Conservation (phyloP, 2,329 filamentous ascomycete genomes). For the Ophiostoma piceae region DNA sequence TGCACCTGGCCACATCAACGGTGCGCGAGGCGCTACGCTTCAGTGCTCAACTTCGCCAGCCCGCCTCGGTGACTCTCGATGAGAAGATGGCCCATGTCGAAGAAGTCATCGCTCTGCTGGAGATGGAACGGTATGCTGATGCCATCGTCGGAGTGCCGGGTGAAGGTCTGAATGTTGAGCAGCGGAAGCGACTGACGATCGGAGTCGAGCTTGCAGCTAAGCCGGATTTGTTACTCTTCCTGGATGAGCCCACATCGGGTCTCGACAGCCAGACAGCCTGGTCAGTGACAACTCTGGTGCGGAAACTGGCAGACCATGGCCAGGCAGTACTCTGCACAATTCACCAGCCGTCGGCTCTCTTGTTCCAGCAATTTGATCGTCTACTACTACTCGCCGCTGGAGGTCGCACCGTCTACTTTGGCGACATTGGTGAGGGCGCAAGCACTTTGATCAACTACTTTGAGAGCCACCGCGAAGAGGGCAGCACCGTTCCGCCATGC, state of each 20-base stretch:
- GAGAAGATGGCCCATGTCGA: conserved; percentile 87
- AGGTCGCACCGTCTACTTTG: conserved; percentile 76
- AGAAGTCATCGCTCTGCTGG: conserved; percentile 82
- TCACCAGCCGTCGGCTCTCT: conserved; percentile 27
- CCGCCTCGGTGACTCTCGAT: conserved; percentile 60
- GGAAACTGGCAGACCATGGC: conserved; percentile 48
- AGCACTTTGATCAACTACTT: conserved; percentile 54
- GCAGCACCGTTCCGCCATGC: conserved; percentile 39
- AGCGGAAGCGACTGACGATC: conserved; percentile 71
- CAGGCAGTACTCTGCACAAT: conserved; percentile 33
- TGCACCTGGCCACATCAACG: conserved; percentile 77
- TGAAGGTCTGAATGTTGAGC: conserved; percentile 71
- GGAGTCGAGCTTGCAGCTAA: conserved; percentile 95
- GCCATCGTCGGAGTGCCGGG: conserved; percentile 86
- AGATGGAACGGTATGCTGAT: conserved; percentile 86
- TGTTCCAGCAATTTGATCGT: conserved; percentile 36
- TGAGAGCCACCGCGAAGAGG: conserved; percentile 59
- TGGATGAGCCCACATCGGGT: conserved; percentile 58
- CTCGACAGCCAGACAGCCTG: conserved; percentile 60
- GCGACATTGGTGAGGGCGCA: conserved; percentile 63
- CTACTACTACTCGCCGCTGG: conserved; percentile 72
- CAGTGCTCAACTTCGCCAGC: conserved; percentile 79
- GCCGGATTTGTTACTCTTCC: conserved; percentile 59
- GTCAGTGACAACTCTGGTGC: conserved; percentile 57
- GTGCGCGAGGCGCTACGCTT: conserved; percentile 86